Base-by-base conservation (phyloP, 148 eudicot genomes). In the Agrostemma githago region DNA sequence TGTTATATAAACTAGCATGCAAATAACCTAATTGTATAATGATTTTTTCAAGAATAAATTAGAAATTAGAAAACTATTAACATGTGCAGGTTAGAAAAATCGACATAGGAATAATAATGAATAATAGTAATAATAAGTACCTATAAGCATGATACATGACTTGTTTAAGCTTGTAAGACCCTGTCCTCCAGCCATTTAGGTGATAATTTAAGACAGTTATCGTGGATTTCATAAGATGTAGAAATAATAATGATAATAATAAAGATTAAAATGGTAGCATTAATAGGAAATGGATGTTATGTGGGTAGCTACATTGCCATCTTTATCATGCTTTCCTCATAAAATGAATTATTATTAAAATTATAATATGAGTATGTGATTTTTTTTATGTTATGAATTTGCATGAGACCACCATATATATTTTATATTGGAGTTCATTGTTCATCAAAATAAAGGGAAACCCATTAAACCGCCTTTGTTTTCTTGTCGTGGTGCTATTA, bases 71-170 rank as follows among this genome's bases (percentile, higher is more conserved):
- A 26, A 26, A 1, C 1, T 26, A 26, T 26, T 26, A 26, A 26
- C 34, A 26, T 1, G 34, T 26, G 34, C 34, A 26, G 34, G 1
- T 26, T 1, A 26, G 34, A 26, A 26, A 26, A 26, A 26, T 1
- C 34, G 34, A 26, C 1, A 26, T 26, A 26, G 34, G 34, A 26
- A 26, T 26, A 26, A 26, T 26, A 26, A 26, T 26, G 1, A 19
- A 19, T n/a, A 43, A 14, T 38, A 21, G 4, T n/a, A 10, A 9
- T 41, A 19, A 16, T 34, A 37, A 15, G 1, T 84, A 92, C 98
- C 93, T 82, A 90, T 87, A 59, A 93, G 85, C 68, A 90, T 82
- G 71, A 85, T 72, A 75, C 98, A 93, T 80, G 98, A 83, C 38
- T 79, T 86, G 82, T 85, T 90, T 82, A 93, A 86, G 57, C 85